Evolutionary conservation across 2,329 filamentous ascomycete species (phyloP), one percentile per base, ranked within the genome.

Genomic region (Calonectria multiphialidica): DNA sequence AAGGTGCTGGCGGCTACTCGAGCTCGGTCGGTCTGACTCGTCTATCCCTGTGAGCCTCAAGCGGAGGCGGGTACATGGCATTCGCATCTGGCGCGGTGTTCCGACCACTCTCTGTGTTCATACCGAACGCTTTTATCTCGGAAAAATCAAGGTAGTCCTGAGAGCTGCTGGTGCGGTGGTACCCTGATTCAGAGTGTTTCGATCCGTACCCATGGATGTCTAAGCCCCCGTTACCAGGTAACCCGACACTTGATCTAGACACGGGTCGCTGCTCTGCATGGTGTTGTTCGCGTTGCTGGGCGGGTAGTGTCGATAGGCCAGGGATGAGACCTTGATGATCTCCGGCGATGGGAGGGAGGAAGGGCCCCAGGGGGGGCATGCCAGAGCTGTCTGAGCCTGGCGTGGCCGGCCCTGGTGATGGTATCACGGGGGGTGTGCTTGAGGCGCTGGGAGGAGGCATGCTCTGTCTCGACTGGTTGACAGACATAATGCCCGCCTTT

Each of bases 401-500:
- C 15, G 70, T 69, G 13, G 71, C 62, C 28, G 75, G 71, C 42
- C 69, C 73, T 23, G 76, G 74, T 4, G 76, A 69, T 44, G 75
- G 71, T 47, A 74, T 37, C 23, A 66, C 70, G 30, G 65, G 61
- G 13, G 53, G 53, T 12, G 71, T 57, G 28, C 68, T 69, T 15
- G 68, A 49, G 18, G 68, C 72, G 66, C 25, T 68, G 28, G 53
- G 44, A 8, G 53, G 44, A 8, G 53, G 68, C 16, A 75, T 30
- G 57, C 69, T 74, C 66, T 76, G 74, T 30, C 69, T 70, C 12
- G 78, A 77, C 53, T 72, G 70, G 49, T 73, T 76, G 45, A 67
- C 61, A n/a, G 74, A 71, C 15, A 71, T 64, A 12, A 72, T 45
- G 15, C 75, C 70, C 9, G 79, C 84, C 30, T 90, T 83, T 9